Base-by-base conservation (phyloP, 1,139 yeast genomes). In the Wickerhamomyces sp. region DNA sequence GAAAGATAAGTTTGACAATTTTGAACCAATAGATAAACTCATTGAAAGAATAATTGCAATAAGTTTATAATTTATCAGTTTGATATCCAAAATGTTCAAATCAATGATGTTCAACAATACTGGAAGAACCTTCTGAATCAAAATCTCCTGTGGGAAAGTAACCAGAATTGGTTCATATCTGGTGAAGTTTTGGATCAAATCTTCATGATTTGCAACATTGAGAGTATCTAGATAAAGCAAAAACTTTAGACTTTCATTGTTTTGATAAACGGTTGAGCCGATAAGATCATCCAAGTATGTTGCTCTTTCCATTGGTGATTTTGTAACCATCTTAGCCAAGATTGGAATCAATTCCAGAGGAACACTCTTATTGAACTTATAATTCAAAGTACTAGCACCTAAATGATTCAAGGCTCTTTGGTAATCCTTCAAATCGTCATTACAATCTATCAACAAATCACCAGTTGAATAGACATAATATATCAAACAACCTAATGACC, bases 401-500 rank as follows among this genome's bases (percentile, higher is more conserved):
- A 78, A 79, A 2, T 71, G 65, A 46, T 71, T 75, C 47, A 67
- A 52, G 56, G 63, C 69, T 64, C 68, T 66, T 62, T 68, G 66
- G 65, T 75, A 57, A 52, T 62, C 59, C 50, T 53, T 56, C 62
- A 72, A 73, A 49, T 75, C 81, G 6, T 68, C 60, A 60, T 72
- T 73, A 65, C 75, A 75, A 57, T 77, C 81, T 75, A 46, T 69
- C 73, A 50, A 84, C 68, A 42, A 68, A 36, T 9, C 73, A 59
- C 76, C 75, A 14, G 66, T 58, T 51, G 76, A 75, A 57, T 83
- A 86, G 7, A 91, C 64, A 50, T 79, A 82, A 60, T 75, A 82
- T 3, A 90, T 79, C 48, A 93, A 64, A 54, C 89, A 76, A 0
- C 95, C 95, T 14, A 88, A 54, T 0, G 96, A 81, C 75, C 93